A percentile compares a stretch with the other conserved stretches of the same genome.
Evolutionary conservation across 2,329 filamentous ascomycete genomes (phyloP).

Genomic region (Penicillium janthinellum): DNA sequence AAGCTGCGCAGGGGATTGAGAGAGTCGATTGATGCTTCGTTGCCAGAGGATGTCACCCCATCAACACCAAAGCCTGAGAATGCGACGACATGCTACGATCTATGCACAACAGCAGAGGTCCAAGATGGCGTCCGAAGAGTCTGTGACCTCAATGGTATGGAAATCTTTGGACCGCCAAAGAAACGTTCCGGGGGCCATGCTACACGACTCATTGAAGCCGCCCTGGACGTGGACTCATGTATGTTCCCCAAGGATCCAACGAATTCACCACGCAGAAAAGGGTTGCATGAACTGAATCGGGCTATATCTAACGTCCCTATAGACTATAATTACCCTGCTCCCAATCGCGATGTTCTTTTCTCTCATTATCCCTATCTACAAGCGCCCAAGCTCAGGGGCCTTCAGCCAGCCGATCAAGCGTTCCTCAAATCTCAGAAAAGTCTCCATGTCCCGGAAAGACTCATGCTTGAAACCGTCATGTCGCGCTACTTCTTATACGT

Average conservation of each 20-base stretch:
- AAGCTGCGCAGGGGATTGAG: not conserved
- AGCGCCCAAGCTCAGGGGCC: not conserved
- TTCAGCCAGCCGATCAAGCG: not conserved
- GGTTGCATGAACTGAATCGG: not conserved
- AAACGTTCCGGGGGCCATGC: not conserved
- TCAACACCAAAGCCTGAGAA: not conserved
- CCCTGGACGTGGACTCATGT: not conserved
- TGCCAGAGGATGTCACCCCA: not conserved
- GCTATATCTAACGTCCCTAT: not conserved
- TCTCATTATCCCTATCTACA: not conserved
- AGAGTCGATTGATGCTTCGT: not conserved
- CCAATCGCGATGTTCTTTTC: not conserved
- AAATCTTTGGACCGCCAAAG: not conserved
- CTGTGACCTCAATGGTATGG: slow-evolving; percentile 2
- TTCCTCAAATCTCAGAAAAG: slow-evolving; percentile 1
- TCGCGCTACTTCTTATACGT: slow-evolving; percentile 1
- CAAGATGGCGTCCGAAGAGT: not conserved
- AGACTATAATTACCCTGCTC: not conserved
- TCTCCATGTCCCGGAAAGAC: not conserved
- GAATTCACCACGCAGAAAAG: too few relatives aligned
- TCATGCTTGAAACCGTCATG: not conserved
- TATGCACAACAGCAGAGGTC: not conserved
- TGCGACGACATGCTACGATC: not conserved
- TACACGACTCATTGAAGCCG: not conserved
- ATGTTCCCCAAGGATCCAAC: not conserved